These are phyloP conservation scores for Diutina scorzettiae DNA, from an alignment of 1,139 yeast genomes.

Conservation along the genomic window DNA sequence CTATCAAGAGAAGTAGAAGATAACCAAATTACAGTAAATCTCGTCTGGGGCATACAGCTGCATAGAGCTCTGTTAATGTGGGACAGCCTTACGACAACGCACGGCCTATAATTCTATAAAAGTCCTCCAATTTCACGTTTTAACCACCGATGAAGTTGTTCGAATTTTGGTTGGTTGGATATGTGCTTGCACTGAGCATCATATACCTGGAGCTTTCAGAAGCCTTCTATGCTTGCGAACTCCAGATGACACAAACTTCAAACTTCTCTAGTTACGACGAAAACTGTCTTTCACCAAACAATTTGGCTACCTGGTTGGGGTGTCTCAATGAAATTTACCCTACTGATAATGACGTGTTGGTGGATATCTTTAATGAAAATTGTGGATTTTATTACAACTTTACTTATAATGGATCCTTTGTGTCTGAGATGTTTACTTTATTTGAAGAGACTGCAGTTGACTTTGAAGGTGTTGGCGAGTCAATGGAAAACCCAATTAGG, in stretches of 20 bases:
- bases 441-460: background rate
- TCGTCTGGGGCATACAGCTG: too few relatives aligned
- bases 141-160: too few relatives aligned
- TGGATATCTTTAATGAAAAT: background rate
- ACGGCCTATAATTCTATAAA: too few relatives aligned
- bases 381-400: background rate
- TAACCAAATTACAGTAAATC: too few relatives aligned
- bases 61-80: too few relatives aligned
- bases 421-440: background rate
- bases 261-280: background rate
- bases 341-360: background rate
- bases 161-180: too few relatives aligned
- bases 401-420: background rate
- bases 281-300: background rate
- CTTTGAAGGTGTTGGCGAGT: background rate
- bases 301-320: background rate
- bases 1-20: too few relatives aligned
- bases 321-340: background rate
- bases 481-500: background rate
- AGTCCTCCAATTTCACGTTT: too few relatives aligned
- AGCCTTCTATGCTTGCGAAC: background rate
- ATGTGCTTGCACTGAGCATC: too few relatives aligned
- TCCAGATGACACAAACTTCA: background rate
- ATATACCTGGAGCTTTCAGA: too few relatives aligned
- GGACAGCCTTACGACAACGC: too few relatives aligned